These are phyloP conservation scores for Cryphonectria carpinicola DNA, from an alignment of 2,329 filamentous ascomycete genomes.

Conservation along the genomic window DNA sequence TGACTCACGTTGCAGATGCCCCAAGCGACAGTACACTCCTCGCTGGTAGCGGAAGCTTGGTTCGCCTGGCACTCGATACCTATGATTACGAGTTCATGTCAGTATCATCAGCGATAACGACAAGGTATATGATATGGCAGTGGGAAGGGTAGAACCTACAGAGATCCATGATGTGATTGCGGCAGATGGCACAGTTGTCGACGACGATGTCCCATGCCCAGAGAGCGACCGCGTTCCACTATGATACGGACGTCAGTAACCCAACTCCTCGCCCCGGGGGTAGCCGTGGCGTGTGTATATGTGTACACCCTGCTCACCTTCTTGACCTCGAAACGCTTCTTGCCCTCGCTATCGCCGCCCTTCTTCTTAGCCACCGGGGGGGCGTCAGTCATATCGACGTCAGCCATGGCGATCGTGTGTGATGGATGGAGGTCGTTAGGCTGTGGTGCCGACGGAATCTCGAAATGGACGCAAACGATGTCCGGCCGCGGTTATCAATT, in stretches of 20 bases:
- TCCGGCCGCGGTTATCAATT: neutral
- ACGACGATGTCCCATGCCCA: slow-evolving; percentile 99
- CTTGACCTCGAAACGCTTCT: slow-evolving; percentile 98
- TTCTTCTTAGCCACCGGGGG: slow-evolving; percentile 62
- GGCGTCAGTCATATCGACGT: slow-evolving; percentile 95
- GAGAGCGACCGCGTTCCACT: slow-evolving; percentile 98
- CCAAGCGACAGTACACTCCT: slow-evolving; percentile 99
- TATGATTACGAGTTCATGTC: slow-evolving; percentile 39
- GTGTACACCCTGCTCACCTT: slow-evolving; percentile 65
- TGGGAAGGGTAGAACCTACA: slow-evolving; percentile 59
- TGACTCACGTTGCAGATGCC: slow-evolving; percentile 95
- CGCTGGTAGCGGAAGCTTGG: slow-evolving; percentile 93
- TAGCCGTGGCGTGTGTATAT: neutral
- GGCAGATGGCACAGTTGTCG: slow-evolving; percentile 98
- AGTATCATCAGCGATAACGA: neutral
- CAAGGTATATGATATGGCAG: neutral
- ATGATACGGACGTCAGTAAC: slow-evolving; percentile 25
- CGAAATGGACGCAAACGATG: neutral
- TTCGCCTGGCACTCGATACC: slow-evolving; percentile 99
- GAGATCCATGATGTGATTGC: slow-evolving; percentile 99
- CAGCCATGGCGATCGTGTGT: slow-evolving; percentile 67
- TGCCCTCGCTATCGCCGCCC: slow-evolving; percentile 60
- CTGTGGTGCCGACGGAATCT: neutral
- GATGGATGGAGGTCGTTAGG: neutral
- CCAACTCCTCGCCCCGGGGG: slow-evolving; percentile 14